These are phyloP conservation scores for Kodamaea hsintzibuensis DNA, from an alignment of 805 yeast genomes.

Conservation along the genomic window DNA sequence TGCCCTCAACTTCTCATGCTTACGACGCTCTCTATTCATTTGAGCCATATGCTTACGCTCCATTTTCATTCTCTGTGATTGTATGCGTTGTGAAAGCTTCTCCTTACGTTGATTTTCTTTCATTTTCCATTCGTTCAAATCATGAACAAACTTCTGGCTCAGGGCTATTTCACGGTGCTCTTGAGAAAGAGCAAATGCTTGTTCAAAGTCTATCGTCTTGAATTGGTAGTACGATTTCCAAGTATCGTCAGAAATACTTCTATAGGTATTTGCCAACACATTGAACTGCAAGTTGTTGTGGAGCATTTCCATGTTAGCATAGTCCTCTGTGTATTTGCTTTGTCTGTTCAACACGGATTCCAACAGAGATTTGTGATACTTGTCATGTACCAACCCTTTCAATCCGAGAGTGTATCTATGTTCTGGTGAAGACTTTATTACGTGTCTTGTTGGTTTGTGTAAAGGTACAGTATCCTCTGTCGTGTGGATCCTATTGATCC, in stretches of 20 bases:
- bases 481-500: slow-evolving; percentile 37
- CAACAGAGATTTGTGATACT: slow-evolving; percentile 30
- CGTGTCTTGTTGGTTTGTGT: slow-evolving; percentile 22
- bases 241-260: slow-evolving; percentile 39
- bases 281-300: slow-evolving; percentile 45
- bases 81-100: slow-evolving; percentile 10
- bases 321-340: slow-evolving; percentile 37
- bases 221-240: slow-evolving; percentile 42
- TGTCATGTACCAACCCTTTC: slow-evolving; percentile 41
- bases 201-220: slow-evolving; percentile 41
- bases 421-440: slow-evolving; percentile 15
- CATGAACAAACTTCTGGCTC: slow-evolving; percentile 13
- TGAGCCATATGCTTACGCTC: slow-evolving; percentile 8
- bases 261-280: slow-evolving; percentile 37
- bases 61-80: slow-evolving; percentile 12
- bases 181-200: slow-evolving; percentile 21
- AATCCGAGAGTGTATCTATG: slow-evolving; percentile 24
- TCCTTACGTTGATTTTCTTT: slow-evolving; percentile 16
- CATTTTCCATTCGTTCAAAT: slow-evolving; percentile 16
- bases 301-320: slow-evolving; percentile 42
- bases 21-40: slow-evolving; percentile 11
- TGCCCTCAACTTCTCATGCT: slow-evolving; percentile 8
- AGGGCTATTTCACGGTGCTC: slow-evolving; percentile 17
- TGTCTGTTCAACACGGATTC: slow-evolving; percentile 24
- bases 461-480: slow-evolving; percentile 15